Conservation (phyloP, 1,284 basidiomycete species). For the Ganoderma sinense region DNA sequence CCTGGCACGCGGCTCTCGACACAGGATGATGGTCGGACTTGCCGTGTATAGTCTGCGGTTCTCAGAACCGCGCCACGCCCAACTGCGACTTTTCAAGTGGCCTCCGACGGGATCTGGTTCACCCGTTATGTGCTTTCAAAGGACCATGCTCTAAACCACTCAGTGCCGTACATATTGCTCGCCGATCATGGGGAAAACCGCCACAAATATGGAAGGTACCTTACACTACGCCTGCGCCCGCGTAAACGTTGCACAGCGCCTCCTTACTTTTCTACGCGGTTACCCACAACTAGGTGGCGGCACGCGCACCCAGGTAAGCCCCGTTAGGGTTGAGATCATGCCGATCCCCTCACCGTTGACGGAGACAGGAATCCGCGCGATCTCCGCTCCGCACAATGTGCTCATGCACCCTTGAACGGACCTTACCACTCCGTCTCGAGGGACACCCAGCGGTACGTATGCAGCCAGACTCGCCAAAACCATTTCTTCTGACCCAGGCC, state of each 20-base stretch:
- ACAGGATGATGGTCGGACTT: not conserved
- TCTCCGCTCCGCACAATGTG: not conserved
- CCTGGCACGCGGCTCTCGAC: not conserved
- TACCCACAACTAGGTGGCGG: not conserved
- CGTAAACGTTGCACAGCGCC: not conserved
- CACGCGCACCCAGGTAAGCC: not conserved
- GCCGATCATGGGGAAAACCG: not conserved
- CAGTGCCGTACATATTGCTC: not conserved
- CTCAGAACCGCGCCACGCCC: not conserved
- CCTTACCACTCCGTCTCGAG: not conserved
- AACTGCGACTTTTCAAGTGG: not conserved
- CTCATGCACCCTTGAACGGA: not conserved
- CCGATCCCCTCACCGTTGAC: not conserved
- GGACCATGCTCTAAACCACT: not conserved
- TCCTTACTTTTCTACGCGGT: not conserved
- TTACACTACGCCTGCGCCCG: not conserved
- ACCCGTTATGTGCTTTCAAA: not conserved
- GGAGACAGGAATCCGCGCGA: not conserved
- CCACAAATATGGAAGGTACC: not conserved
- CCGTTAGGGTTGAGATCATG: not conserved
- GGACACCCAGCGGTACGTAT: not conserved
- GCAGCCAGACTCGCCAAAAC: slow-evolving; percentile 1
- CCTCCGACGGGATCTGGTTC: not conserved
- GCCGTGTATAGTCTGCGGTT: not conserved
- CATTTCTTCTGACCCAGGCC: not conserved